Base-by-base conservation (phyloP, 345 rosid genomes). In the Limnanthes douglasii region DNA sequence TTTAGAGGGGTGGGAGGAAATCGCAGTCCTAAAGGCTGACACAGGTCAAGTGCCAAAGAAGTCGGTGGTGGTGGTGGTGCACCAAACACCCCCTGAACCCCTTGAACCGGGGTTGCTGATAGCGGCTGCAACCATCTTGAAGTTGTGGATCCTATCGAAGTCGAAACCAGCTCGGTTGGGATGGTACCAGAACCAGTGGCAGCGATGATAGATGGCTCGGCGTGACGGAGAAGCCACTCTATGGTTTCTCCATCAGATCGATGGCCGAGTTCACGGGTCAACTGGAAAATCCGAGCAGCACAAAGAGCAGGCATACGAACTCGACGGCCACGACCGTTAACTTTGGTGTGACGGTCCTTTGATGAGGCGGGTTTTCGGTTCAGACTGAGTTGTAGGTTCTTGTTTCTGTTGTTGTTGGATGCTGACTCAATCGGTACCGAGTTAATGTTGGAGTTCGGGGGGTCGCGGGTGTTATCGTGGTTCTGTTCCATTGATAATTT, bases 211-310 rank as follows among this genome's bases (percentile, higher is more conserved):
- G 75, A 56, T 14, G 68, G 70, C 54, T 76, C 86, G 0, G 81
- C 81, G 25, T 61, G 58, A 6, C 47, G 64, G 41, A 72, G 78
- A n/a, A 76, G 77, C 77, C 86, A 76, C 44, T 68, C 68, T 5
- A 75, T 54, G 23, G 76, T 75, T 58, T 75, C 85, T 11, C 79
- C 79, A 32, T 75, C 75, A 4, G 86, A 62, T 11, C 70, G 65
- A 53, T 64, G 81, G 51, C 81, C 81, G 16, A 79, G 85, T 37
- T 79, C 85, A 21, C 75, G 65, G 34, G 85, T 79, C 11, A 72
- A 59, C 65, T 79, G 93, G 30, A 80, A 80, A 46, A 75, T 68
- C 43, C 86, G 45, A 29, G 93, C 83, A 2, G 83, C 86, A 47
- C 72, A 62, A 13, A 80, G 66, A 1, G 75, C 67, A 0, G 83